Evolutionary conservation across 768 basidiomycete species (phyloP).

Genomic region (Pleurotus giganteus): DNA sequence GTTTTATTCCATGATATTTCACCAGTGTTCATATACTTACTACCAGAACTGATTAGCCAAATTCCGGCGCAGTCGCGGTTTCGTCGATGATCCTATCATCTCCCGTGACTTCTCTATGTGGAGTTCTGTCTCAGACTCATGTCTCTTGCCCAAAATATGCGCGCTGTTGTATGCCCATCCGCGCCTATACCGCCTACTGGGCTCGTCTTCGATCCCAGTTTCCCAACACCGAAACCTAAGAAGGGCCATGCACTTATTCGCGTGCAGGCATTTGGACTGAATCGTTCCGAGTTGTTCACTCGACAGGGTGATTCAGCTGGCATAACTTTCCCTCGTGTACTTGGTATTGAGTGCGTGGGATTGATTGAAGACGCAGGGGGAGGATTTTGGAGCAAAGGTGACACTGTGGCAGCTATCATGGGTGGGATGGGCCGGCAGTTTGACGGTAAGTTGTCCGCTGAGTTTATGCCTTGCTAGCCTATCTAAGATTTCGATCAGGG

Average conservation of each 20-base stretch:
- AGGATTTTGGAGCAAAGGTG: constrained; percentile 21
- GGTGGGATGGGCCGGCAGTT: constrained; percentile 23
- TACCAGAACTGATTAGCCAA: too few relatives aligned
- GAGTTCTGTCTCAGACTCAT: too few relatives aligned
- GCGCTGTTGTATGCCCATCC: constrained; percentile 21
- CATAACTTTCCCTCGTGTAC: constrained; percentile 18
- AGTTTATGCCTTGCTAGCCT: background rate
- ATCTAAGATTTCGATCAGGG: constrained; percentile 8
- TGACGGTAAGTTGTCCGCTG: too few relatives aligned
- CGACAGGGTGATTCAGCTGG: constrained; percentile 20
- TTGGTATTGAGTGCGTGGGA: constrained; percentile 25
- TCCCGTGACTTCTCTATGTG: background rate
- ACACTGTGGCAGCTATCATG: constrained; percentile 22
- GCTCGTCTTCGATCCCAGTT: constrained; percentile 17
- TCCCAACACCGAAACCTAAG: constrained; percentile 19
- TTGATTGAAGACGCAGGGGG: constrained; percentile 23
- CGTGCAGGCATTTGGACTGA: constrained; percentile 18
- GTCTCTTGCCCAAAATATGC: constrained; percentile 14
- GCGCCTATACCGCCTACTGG: constrained; percentile 19
- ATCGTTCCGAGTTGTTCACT: constrained; percentile 7
- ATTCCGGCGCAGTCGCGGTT: too few relatives aligned
- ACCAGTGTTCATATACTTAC: too few relatives aligned
- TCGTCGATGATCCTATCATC: too few relatives aligned
- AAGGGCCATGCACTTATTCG: constrained; percentile 22
- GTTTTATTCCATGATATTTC: background rate